Percentiles rank a stretch among this genome's conserved stretches.
Conservation (phyloP, 257 asterid genomes). For the Anisodus acutangulus region DNA sequence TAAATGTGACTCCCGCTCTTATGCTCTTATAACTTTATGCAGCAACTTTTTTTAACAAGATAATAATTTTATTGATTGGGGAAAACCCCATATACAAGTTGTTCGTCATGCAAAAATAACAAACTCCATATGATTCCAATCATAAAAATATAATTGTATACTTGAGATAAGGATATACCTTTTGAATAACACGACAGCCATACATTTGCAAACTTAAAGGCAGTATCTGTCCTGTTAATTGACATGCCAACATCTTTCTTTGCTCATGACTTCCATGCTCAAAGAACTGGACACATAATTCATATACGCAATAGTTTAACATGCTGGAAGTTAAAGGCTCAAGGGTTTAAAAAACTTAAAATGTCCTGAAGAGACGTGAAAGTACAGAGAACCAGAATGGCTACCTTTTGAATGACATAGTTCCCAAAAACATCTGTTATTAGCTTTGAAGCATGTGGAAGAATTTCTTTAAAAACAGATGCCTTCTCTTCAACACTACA, state of each 20-base stretch:
- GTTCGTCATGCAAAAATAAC: not conserved
- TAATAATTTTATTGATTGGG: not conserved
- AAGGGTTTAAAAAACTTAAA: slow-evolving; percentile 12
- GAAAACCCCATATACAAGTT: not conserved
- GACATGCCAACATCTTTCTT: slow-evolving; percentile 76
- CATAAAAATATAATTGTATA: not conserved
- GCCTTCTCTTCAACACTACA: slow-evolving; percentile 76
- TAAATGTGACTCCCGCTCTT: not conserved
- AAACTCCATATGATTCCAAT: not conserved
- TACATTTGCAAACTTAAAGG: slow-evolving; percentile 88
- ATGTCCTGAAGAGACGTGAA: slow-evolving; percentile 3
- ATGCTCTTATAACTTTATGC: not conserved
- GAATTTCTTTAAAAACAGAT: slow-evolving; percentile 70
- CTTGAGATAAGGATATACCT: slow-evolving; percentile 53
- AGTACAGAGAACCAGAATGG: slow-evolving; percentile 25
- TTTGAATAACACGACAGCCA: slow-evolving; percentile 96
- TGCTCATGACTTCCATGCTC: slow-evolving; percentile 79
- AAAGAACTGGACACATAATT: slow-evolving; percentile 63
- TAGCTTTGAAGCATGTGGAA: slow-evolving; percentile 76
- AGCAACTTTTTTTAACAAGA: not conserved
- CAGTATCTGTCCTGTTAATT: slow-evolving; percentile 70
- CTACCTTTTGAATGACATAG: slow-evolving; percentile 92
- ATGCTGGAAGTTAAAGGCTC: slow-evolving; percentile 22
- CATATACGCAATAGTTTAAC: slow-evolving; percentile 30
- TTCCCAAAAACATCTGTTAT: slow-evolving; percentile 90